Base-by-base conservation (phyloP, 495 filamentous ascomycete genomes). In the Neurospora sp. region DNA sequence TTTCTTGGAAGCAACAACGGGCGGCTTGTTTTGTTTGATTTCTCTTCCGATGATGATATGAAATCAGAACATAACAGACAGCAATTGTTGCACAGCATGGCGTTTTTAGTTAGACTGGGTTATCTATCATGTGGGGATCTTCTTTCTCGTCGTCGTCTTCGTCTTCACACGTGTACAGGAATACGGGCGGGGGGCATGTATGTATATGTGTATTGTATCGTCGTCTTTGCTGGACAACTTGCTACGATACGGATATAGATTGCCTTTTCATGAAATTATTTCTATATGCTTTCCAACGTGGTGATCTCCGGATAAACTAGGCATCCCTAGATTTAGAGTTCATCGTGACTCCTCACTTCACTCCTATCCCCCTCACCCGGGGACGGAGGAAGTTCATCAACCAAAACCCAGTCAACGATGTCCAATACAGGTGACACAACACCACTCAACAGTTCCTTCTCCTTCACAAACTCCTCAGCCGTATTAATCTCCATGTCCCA, bases 391-490 rank as follows among this genome's bases (percentile, higher is more conserved):
- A 35, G 54, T 66, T 66, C 54, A 14, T 66, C 27, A 66, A 37
- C 31, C 8, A 35, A 16, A 66, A 8, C 1, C 14, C 2, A 66
- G 10, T 60, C 49, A 66, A 31, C 23, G 23, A 31, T 18, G 54
- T 35, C 27, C 23, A 66, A 37, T 35, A 14, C 12, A 5, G 49
- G 54, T 31, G 54, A 66, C 23, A 18, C 14, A 66, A 66, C 12
- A 60, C 49, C 11, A 23, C 49, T 60, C 73, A 98, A 88, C 86
- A 93, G 95, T 89, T 98, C 94, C 88, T 93, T 96, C 85, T 97
- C 94, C 88, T 98, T 95, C 82, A 95, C 91, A 78, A 97, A 97
- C 84, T 97, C 95, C 84, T 97, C 94, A 70, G 89, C 86, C 71
- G 88, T 90, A 70, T 96, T 96, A 70, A 91, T 91, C 73, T 88